Base-by-base conservation (phyloP, 306 rosid species). In the Coriaria nepalensis region DNA sequence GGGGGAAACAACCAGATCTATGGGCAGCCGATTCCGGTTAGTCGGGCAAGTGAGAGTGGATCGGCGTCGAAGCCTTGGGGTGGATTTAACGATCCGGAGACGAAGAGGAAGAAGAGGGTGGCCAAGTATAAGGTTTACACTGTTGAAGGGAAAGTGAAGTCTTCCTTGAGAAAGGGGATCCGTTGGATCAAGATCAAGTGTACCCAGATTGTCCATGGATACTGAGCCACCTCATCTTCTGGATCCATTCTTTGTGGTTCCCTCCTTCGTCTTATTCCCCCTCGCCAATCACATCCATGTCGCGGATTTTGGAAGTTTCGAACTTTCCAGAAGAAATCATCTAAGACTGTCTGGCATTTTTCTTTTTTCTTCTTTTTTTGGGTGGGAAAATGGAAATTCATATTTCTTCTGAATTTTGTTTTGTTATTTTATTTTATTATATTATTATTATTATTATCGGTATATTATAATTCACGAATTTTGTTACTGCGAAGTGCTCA, bases 161-260 rank as follows among this genome's bases (percentile, higher is more conserved):
- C 68, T 6, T 51, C 86, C 14, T 52, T 77, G 48, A 68, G 77
- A 55, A 70, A 72, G 15, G 86, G 92, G 13, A 40, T 84, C 37
- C 73, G 79, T 37, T 83, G 94, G 94, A 65, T 83, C 53, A 83
- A 83, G 72, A 64, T 60, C 9, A 75, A 77, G 61, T 80, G 90
- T 58, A 69, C 86, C 51, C 76, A 68, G 65, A 69, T 78, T 35
- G 71, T 70, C 49, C 78, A 55, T 57, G 76, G 80, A 4, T 67
- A 52, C 61, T 83, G 50, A 57, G 33, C 9, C 33, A 10, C 2
- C 7, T 4, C 39, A 11, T 0, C 13, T n/a, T n/a, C n/a, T n/a
- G n/a, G n/a, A n/a, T n/a, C n/a, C n/a, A n/a, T n/a, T n/a, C n/a
- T 5, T 14, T 40, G 10, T 29, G 53, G 54, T 43, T 20, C 11